Conservation (phyloP, 2,329 filamentous ascomycete species). For the Clonostachys sp. region DNA sequence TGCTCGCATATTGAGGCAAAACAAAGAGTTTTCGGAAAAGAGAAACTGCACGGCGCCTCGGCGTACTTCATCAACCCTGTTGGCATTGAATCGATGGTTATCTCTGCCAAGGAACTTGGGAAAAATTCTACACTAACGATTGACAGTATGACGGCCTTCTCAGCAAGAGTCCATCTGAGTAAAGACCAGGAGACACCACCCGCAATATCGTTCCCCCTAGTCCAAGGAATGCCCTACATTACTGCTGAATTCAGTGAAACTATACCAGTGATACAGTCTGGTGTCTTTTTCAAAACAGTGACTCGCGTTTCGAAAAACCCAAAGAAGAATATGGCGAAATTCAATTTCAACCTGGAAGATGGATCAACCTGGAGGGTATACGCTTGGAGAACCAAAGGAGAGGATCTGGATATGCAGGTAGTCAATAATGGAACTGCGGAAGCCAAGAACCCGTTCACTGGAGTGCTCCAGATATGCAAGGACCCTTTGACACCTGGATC, state of each 20-base stretch:
- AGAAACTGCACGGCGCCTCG: conserved; percentile 49
- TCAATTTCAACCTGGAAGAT: conserved; percentile 68
- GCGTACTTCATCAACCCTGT: conserved; percentile 78
- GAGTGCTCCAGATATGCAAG: conserved; percentile 80
- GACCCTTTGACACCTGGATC: conserved; percentile 50
- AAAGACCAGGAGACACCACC: conserved; percentile 46
- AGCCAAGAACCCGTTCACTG: conserved; percentile 65
- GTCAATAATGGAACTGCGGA: conserved; percentile 61
- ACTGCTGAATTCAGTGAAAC: conserved; percentile 71
- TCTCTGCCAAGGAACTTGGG: conserved; percentile 74
- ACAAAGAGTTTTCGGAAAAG: conserved; percentile 64
- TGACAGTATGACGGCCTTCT: conserved; percentile 53
- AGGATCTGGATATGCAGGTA: conserved; percentile 63
- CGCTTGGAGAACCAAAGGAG: conserved; percentile 54
- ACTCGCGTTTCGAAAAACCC: conserved; percentile 50
- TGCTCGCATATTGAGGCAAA: conserved; percentile 68
- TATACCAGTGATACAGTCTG: conserved; percentile 69
- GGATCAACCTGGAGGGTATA: conserved; percentile 78
- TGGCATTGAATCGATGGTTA: conserved; percentile 73
- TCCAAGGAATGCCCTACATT: conserved; percentile 87
- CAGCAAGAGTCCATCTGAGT: conserved; percentile 63
- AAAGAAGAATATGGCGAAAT: conserved; percentile 69
- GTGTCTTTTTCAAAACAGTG: conserved; percentile 69
- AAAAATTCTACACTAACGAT: conserved; percentile 50
- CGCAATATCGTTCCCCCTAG: conserved; percentile 71